These are phyloP conservation scores for Puccinia sorghi DNA, from an alignment of 1,284 basidiomycete species.

Conservation along the genomic window DNA sequence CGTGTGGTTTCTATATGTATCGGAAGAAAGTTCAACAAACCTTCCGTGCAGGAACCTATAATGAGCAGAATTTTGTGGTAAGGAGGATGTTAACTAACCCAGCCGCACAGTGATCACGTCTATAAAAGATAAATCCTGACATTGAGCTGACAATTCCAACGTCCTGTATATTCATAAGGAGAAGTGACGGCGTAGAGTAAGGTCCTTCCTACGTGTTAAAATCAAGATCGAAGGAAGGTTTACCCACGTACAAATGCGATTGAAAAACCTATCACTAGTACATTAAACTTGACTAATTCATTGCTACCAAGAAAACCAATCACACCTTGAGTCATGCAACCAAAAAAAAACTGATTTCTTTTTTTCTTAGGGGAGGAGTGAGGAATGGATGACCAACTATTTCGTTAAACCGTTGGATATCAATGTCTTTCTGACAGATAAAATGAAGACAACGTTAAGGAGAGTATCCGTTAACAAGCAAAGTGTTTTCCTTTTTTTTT, in stretches of 20 bases:
- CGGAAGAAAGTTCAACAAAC: background rate
- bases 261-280: slow-evolving; percentile 11
- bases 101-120: background rate
- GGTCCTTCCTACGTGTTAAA: background rate
- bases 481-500: slow-evolving; percentile 7
- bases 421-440: slow-evolving; percentile 17
- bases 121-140: background rate
- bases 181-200: background rate
- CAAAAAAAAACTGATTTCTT: background rate
- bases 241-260: slow-evolving; percentile 21
- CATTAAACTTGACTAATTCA: slow-evolving; percentile 24
- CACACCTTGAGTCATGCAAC: background rate
- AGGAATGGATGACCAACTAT: slow-evolving; percentile 6
- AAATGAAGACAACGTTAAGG: slow-evolving; percentile 1
- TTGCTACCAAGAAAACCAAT: background rate
- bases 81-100: background rate
- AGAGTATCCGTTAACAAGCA: slow-evolving; percentile 19
- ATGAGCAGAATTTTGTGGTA: background rate
- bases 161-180: background rate
- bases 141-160: slow-evolving; percentile 25
- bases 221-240: background rate
- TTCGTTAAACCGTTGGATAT: slow-evolving; percentile 22
- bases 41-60: slow-evolving; percentile 17
- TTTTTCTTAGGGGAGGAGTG: background rate
- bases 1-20: background rate